These are phyloP conservation scores for Pseudocohnilembus persalinus DNA, from an alignment of 169 alveolate species.

Conservation along the genomic window DNA sequence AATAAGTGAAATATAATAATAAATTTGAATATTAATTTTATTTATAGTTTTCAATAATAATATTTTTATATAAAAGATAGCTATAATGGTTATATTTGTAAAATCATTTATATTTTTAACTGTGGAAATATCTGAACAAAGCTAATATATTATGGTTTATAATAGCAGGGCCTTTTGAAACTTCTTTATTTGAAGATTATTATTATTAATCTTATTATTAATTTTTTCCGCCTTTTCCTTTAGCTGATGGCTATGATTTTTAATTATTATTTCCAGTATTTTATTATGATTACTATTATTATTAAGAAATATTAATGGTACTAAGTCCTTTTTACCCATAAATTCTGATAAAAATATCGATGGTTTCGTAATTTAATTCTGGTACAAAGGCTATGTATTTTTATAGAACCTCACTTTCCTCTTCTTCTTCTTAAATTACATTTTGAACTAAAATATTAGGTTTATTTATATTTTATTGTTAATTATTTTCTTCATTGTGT, in stretches of 20 bases:
- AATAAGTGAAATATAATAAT: too few relatives aligned
- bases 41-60: too few relatives aligned
- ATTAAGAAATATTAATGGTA: neutral
- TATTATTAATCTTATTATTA: neutral
- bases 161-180: neutral
- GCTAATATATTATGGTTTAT: slow-evolving; percentile 30
- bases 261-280: too few relatives aligned
- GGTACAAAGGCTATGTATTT: slow-evolving; percentile 33
- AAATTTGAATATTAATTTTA: too few relatives aligned
- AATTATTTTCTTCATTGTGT: neutral
- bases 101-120: slow-evolving; percentile 33
- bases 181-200: neutral
- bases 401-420: slow-evolving; percentile 28
- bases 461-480: neutral
- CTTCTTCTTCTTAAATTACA: slow-evolving; percentile 2
- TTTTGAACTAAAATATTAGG: neutral
- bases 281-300: neutral
- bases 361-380: slow-evolving; percentile 37
- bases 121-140: slow-evolving; percentile 43
- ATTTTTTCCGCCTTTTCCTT: neutral
- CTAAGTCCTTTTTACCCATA: slow-evolving; percentile 29
- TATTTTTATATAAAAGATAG: too few relatives aligned
- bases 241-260: neutral
- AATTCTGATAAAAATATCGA: slow-evolving; percentile 19
- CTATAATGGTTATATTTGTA: too few relatives aligned